These are phyloP conservation scores for Piromyces sp. DNA, from an alignment of 192 early-diverging fungal genomes.

Conservation along the genomic window DNA sequence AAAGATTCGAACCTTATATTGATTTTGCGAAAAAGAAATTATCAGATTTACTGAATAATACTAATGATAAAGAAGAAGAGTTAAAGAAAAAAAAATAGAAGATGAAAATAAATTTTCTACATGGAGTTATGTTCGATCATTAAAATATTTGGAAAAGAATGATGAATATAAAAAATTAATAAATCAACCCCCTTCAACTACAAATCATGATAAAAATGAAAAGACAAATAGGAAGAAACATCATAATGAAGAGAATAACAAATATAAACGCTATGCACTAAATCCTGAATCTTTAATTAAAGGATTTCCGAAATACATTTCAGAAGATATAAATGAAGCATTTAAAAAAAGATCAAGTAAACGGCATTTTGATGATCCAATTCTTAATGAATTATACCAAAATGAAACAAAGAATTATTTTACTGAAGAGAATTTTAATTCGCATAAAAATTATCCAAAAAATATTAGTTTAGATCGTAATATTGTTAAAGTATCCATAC, in stretches of 20 bases:
- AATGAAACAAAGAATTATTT: neutral
- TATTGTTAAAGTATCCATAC: neutral
- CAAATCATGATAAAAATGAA: no score
- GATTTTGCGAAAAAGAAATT: neutral
- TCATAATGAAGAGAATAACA: neutral
- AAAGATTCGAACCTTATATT: no score
- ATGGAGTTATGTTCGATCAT: neutral
- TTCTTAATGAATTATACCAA: neutral
- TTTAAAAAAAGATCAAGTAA: neutral
- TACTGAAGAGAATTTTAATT: neutral
- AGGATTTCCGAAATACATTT: neutral
- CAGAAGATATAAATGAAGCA: neutral
- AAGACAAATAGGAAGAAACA: no score
- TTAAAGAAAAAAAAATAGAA: neutral
- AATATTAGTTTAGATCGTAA: neutral
- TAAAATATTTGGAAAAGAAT: neutral
- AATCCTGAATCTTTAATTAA: neutral
- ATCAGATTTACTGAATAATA: neutral
- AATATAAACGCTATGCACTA: neutral
- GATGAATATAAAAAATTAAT: neutral
- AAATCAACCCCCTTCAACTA: no score
- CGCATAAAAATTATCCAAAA: neutral
- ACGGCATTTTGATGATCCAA: neutral
- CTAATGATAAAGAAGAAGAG: neutral
- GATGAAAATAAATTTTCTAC: neutral